phyloP scores from a whole-genome alignment of 1,139 yeast genomes.

The Saccharomycopsis hybrid region DNA sequence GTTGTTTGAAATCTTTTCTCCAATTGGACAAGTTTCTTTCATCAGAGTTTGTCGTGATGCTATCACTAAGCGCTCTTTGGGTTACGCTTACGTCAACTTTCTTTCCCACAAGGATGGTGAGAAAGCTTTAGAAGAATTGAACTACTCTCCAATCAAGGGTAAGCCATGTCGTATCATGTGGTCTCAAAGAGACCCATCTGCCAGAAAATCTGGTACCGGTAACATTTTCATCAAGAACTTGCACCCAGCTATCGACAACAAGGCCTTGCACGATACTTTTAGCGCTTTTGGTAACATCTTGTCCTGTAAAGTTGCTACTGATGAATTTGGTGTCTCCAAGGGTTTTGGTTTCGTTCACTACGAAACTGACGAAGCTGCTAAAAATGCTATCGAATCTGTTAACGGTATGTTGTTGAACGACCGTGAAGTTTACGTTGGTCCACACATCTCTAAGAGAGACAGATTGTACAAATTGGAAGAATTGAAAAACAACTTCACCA shows the following conservation, averaged over 20 bases:
- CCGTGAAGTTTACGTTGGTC: conserved; percentile 94
- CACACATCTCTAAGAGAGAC: conserved; percentile 88
- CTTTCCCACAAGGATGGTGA: conserved; percentile 87
- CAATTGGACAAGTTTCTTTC: conserved; percentile 92
- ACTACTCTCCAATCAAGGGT: conserved; percentile 91
- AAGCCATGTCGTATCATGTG: conserved; percentile 99
- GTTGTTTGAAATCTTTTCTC: conserved; percentile 90
- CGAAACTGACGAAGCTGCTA: conserved; percentile 89
- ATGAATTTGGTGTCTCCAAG: conserved; percentile 84
- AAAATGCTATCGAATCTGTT: conserved; percentile 92
- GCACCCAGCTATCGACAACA: conserved; percentile 98
- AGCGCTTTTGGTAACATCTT: conserved; percentile 93
- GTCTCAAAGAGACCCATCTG: conserved; percentile 98
- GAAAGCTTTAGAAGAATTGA: conserved; percentile 91
- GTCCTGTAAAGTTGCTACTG: conserved; percentile 97
- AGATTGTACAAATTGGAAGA: conserved; percentile 93
- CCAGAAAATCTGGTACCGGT: conserved; percentile 94
- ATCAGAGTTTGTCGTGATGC: conserved; percentile 99
- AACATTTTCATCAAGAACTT: conserved; percentile 97
- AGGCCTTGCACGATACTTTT: conserved; percentile 97
- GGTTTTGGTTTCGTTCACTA: conserved; percentile 98
- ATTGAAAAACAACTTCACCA: conserved; percentile 90
- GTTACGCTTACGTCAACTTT: conserved; percentile 98
- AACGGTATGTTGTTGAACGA: conserved; percentile 98
- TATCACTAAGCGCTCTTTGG: conserved; percentile 91